Base-by-base conservation (phyloP, 164 flowering plant species). In the Cinnamomum chago region DNA sequence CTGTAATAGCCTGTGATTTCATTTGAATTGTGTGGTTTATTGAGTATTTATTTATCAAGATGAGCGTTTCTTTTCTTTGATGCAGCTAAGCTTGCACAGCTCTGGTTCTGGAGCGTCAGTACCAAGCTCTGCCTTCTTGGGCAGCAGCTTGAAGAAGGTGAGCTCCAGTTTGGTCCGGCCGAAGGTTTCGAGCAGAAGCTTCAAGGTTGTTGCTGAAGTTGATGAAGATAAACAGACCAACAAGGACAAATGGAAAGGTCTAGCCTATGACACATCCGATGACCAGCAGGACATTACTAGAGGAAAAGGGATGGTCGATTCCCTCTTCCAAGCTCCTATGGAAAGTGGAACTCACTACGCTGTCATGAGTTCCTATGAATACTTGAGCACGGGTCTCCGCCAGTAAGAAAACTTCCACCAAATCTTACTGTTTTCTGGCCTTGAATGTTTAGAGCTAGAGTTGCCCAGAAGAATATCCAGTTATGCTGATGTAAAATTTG, bases 251-350 rank as follows among this genome's bases (percentile, higher is more conserved):
- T 88, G 89, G 91, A 71, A 12, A 28, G 91, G 91, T n/a, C 87
- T 88, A 35, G 87, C 77, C 20, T 70, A 7, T 47, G 91, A 86
- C 77, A 73, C 23, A 17, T 88, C 91, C 0, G 91, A 88, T 62
- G 91, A 88, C 73, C 91, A 86, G 50, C 91, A 88, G 70, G 91
- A 88, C 81, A 88, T 88, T 76, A 82, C 86, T 23, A 79, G 88
- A 77, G 88, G 89, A 24, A 88, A 86, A 72, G 89, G 91, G 62
- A 75, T 84, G 86, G 88, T 86, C 3, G 89, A 88, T 65, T 33
- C 84, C 55, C 86, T 88, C 60, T 88, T 88, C 82, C 91, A 86
- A 76, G 89, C 91, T 73, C 91, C 89, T 66, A 50, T 20, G 72
- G 83, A 74, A 0, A 1, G 75, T 4, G 91, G 89, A 66, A 88